phyloP scores from a whole-genome alignment of 2,329 filamentous ascomycete genomes.

The Botrytis cinerea region DNA sequence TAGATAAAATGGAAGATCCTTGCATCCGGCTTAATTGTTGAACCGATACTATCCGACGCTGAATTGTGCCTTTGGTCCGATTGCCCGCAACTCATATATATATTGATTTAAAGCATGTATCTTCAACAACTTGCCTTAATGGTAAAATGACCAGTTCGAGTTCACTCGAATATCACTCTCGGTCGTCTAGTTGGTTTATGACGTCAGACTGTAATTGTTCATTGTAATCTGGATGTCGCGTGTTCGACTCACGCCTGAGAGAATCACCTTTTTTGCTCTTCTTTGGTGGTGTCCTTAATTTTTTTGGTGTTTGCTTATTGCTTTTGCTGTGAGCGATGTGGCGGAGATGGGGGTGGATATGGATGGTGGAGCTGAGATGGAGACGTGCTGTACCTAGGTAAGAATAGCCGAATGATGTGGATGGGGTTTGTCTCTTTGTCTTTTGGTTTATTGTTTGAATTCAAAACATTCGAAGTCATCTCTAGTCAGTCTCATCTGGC shows the following conservation, averaged over 20 bases:
- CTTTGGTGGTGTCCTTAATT: no score
- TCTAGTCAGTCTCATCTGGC: neutral
- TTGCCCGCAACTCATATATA: accelerated
- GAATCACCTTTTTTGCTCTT: neutral
- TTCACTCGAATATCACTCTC: conserved; percentile 8
- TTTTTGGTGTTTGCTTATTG: neutral
- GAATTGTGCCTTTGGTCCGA: neutral
- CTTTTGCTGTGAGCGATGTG: neutral
- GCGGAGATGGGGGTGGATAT: neutral
- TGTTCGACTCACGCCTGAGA: conserved; percentile 20
- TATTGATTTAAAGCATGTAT: accelerated
- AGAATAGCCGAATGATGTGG: neutral
- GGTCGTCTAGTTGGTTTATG: conserved; percentile 23
- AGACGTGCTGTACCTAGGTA: no score
- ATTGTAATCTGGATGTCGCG: conserved; percentile 20
- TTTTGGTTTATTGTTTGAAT: neutral
- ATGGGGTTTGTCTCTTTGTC: neutral
- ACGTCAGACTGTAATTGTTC: conserved; percentile 18
- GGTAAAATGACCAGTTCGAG: conserved; percentile 16
- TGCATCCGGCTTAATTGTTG: neutral
- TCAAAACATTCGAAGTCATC: neutral
- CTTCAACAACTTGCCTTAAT: neutral
- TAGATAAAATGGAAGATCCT: neutral
- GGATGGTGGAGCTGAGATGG: neutral
- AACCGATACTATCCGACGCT: neutral